These are phyloP conservation scores for Lipomyces kockii DNA, from an alignment of 805 yeast species.

Conservation along the genomic window DNA sequence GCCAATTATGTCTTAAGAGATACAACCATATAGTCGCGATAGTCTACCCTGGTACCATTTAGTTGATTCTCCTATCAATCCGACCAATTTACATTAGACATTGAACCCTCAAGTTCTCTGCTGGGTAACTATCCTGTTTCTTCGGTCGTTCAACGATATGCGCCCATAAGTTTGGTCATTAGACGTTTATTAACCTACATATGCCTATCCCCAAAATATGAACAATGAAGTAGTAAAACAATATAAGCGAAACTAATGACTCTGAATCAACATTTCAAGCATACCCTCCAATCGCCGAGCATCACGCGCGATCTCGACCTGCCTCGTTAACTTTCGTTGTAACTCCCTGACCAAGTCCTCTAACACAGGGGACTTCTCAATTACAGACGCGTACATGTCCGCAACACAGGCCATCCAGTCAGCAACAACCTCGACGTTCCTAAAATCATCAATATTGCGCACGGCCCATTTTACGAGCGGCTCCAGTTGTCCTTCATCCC, in stretches of 20 bases:
- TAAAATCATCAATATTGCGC: constrained; percentile 75
- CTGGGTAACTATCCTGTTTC: not conserved
- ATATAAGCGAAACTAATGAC: constrained; percentile 12
- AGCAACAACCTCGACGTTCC: constrained; percentile 65
- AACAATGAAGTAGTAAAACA: not conserved
- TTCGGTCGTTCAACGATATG: not conserved
- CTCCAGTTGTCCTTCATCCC: constrained; percentile 85
- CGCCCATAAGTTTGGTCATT: not conserved
- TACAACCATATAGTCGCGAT: too few relatives aligned
- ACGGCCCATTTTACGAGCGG: constrained; percentile 86
- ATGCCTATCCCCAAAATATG: not conserved
- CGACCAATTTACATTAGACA: not conserved
- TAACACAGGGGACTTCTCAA: constrained; percentile 72
- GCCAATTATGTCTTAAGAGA: too few relatives aligned
- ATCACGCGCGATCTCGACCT: constrained; percentile 79
- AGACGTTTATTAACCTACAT: not conserved
- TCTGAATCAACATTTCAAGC: constrained; percentile 74
- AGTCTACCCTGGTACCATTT: too few relatives aligned
- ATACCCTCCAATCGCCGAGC: constrained; percentile 91
- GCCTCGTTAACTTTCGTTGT: constrained; percentile 60
- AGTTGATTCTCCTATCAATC: not conserved
- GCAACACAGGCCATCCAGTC: constrained; percentile 70
- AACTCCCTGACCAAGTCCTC: constrained; percentile 71
- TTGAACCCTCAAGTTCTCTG: too few relatives aligned
- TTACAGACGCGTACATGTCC: constrained; percentile 60